Base-by-base conservation (phyloP, 2,329 filamentous ascomycete genomes). In the Colletotrichum scovillei region DNA sequence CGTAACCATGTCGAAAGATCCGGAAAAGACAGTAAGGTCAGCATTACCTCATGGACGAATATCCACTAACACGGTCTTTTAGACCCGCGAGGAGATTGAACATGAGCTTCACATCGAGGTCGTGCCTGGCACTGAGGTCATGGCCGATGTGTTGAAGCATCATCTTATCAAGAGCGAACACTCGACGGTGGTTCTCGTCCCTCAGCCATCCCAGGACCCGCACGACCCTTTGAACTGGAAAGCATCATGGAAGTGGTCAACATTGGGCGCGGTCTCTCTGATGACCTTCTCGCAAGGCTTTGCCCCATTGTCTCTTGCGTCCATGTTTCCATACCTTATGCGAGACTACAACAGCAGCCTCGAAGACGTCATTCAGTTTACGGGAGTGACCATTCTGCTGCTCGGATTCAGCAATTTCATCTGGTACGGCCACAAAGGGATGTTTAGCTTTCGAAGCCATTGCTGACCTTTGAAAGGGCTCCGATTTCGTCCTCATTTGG, bases 261-360 rank as follows among this genome's bases (percentile, higher is more conserved):
- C 80, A 1, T 81, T 83, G 42, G 76, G 78, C 30, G 78, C 78
- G 42, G 76, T 80, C 5, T 80, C 79, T 2, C 59, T 80, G 85
- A 77, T 86, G 46, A 82, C 82, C n/a, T 86, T 87, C 75, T 77
- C 78, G 22, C 80, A 82, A 75, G 83, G 85, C 6, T 82, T 86
- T 63, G 82, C 76, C 74, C 86, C 73, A 78, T 83, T 83, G 80
- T 83, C 82, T 62, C 80, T 79, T 75, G 87, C 76, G 75, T 83
- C 91, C 11, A 90, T 91, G 88, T 91, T 92, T 79, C 86, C 85
- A 0, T 83, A 89, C 64, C 85, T 91, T 73, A 89, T 91, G 76
- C 74, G 88, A 70, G 85, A 84, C 0, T 92, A 90, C 76, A 70
- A 91, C 63, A 86, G 86, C 19, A 85, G 84, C 73, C 79, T 91